A percentile compares a stretch with the other conserved stretches of the same genome.
phyloP scores from a whole-genome alignment of 2,329 filamentous ascomycete genomes.

The Lecanosticta acicola region DNA sequence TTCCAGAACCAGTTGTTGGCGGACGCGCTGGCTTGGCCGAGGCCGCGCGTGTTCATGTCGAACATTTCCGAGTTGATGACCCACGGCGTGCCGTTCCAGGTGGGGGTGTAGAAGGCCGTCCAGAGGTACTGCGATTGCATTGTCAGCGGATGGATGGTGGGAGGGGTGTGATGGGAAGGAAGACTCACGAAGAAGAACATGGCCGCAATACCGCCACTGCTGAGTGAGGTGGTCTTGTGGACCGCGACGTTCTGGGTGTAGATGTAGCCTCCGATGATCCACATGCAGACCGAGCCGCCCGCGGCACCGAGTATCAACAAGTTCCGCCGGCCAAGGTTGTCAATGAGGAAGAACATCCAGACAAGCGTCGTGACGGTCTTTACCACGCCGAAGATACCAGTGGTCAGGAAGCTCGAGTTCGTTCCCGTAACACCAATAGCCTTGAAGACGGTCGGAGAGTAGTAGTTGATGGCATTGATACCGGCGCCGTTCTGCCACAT shows the following conservation, averaged over 20 bases:
- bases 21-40: conserved; percentile 67
- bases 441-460: conserved; percentile 60
- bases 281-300: conserved; percentile 60
- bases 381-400: conserved; percentile 71
- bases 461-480: conserved; percentile 77
- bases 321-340: conserved; percentile 56
- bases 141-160: too few species aligned
- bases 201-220: conserved; percentile 52
- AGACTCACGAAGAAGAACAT: conserved; percentile 59
- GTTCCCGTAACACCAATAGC: conserved; percentile 57
- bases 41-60: conserved; percentile 60
- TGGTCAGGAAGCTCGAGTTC: conserved; percentile 58
- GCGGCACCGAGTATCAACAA: conserved; percentile 61
- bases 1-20: conserved; percentile 56
- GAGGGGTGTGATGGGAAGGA: too few species aligned
- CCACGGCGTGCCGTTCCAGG: conserved; percentile 57
- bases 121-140: conserved; percentile 50
- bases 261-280: conserved; percentile 59
- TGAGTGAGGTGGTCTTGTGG: conserved; percentile 39
- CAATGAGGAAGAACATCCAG: conserved; percentile 65
- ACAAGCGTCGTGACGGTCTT: conserved; percentile 64
- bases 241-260: conserved; percentile 29
- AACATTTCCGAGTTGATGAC: conserved; percentile 71
- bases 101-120: conserved; percentile 60
- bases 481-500: conserved; percentile 72